Conservation (phyloP, 2,329 filamentous ascomycete genomes). For the Colletotrichum horii region DNA sequence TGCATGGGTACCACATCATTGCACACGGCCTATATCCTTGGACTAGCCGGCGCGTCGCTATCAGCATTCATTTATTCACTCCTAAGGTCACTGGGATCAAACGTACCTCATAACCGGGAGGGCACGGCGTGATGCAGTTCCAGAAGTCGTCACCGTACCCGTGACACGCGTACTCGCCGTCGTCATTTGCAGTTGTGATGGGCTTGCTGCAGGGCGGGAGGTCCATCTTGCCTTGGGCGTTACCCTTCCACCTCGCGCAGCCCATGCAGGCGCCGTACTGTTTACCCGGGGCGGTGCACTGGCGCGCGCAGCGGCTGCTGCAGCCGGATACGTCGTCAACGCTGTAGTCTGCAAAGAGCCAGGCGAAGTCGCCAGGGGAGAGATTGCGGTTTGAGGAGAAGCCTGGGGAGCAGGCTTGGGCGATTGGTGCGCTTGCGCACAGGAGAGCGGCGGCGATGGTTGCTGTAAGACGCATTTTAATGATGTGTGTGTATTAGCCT, state of each 20-base stretch:
- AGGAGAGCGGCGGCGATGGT: not conserved
- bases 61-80: not conserved
- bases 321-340: not conserved
- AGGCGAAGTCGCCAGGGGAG: not conserved
- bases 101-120: conserved; percentile 23
- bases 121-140: not conserved
- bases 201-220: not conserved
- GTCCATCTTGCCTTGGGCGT: not conserved
- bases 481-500: not conserved
- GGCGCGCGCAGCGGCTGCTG: not conserved
- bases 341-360: not conserved
- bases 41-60: not conserved
- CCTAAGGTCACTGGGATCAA: not conserved
- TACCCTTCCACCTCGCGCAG: not conserved
- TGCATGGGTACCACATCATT: too few relatives aligned
- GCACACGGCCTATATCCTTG: not conserved
- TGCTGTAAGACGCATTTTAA: not conserved
- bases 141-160: not conserved
- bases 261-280: not conserved
- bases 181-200: not conserved
- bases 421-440: not conserved
- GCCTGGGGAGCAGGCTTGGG: not conserved
- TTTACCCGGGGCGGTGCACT: not conserved
- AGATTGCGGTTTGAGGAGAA: not conserved
- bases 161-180: not conserved